A percentile compares a stretch with the other conserved stretches of the same genome.
Evolutionary conservation across 306 rosid species (phyloP).

Genomic region (Prunus mira): DNA sequence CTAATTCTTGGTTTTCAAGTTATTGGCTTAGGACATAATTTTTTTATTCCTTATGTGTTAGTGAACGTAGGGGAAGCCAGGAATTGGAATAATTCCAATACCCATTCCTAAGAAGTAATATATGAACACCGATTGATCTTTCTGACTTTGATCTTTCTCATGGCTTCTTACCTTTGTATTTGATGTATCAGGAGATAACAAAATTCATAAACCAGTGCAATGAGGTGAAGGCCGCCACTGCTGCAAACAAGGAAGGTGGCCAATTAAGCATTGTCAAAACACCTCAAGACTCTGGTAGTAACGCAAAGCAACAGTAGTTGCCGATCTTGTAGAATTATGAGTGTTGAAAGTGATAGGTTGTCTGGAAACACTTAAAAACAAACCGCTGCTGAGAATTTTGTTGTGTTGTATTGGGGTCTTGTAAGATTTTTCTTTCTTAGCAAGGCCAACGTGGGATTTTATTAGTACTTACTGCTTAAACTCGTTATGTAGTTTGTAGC

Average conservation of each 20-base stretch:
- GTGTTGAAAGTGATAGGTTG: background rate
- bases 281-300: conserved; percentile 27
- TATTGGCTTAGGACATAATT: too few species aligned
- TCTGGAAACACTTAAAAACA: background rate
- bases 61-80: too few species aligned
- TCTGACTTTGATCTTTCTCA: background rate
- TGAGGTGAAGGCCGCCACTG: conserved; percentile 79
- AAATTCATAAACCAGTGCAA: conserved; percentile 90
- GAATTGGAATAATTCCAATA: too few species aligned
- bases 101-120: too few species aligned
- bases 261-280: conserved; percentile 66
- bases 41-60: too few species aligned
- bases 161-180: background rate
- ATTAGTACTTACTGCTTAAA: background rate
- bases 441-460: background rate
- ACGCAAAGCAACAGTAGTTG: conserved; percentile 36
- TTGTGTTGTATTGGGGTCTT: background rate
- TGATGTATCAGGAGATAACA: conserved; percentile 64
- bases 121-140: background rate
- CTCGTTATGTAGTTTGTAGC: background rate
- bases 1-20: too few species aligned
- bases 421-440: background rate
- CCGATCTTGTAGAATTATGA: conserved; percentile 1
- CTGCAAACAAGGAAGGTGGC: conserved; percentile 86
- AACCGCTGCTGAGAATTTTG: background rate